Conservation (phyloP, 805 yeast species). For the Sungouiella blattae region DNA sequence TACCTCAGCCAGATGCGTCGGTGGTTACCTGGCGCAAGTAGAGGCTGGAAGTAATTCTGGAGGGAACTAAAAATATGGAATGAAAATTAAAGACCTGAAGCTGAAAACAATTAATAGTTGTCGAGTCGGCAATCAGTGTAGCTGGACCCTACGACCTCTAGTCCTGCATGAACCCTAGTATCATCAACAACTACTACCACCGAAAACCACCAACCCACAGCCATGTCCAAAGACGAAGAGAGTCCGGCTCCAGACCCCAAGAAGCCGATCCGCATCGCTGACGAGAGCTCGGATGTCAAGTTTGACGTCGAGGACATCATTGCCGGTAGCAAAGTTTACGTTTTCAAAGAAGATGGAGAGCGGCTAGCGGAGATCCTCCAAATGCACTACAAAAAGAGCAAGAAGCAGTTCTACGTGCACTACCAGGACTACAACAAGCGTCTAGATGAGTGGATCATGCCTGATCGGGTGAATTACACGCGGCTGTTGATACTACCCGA, state of each 20-base stretch:
- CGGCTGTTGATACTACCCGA: conserved; percentile 71
- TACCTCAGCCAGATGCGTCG: neutral
- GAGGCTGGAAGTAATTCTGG: too few relatives aligned
- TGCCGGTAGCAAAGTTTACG: conserved; percentile 80
- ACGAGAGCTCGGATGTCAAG: neutral
- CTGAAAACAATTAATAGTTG: too few relatives aligned
- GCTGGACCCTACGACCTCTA: too few relatives aligned
- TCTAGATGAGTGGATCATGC: conserved; percentile 89
- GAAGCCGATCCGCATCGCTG: conserved; percentile 8
- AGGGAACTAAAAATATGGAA: too few relatives aligned
- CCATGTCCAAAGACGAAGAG: conserved; percentile 3
- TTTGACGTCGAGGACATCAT: conserved; percentile 48
- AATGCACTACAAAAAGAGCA: conserved; percentile 68
- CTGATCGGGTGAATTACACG: conserved; percentile 67
- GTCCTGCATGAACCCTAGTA: too few relatives aligned
- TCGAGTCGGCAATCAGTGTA: too few relatives aligned
- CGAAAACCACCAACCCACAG: too few relatives aligned
- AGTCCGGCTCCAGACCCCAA: conserved; percentile 6
- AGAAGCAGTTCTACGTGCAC: conserved; percentile 84
- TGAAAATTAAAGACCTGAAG: too few relatives aligned
- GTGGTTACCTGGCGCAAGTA: too few relatives aligned
- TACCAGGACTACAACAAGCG: conserved; percentile 93
- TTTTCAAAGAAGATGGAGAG: conserved; percentile 73
- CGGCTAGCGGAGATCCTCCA: conserved; percentile 85
- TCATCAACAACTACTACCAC: too few relatives aligned